Percentiles rank a stretch among this genome's conserved stretches.
These are phyloP conservation scores for Paecilomyces fulvus DNA, from an alignment of 2,329 filamentous ascomycete genomes.

Conservation along the genomic window DNA sequence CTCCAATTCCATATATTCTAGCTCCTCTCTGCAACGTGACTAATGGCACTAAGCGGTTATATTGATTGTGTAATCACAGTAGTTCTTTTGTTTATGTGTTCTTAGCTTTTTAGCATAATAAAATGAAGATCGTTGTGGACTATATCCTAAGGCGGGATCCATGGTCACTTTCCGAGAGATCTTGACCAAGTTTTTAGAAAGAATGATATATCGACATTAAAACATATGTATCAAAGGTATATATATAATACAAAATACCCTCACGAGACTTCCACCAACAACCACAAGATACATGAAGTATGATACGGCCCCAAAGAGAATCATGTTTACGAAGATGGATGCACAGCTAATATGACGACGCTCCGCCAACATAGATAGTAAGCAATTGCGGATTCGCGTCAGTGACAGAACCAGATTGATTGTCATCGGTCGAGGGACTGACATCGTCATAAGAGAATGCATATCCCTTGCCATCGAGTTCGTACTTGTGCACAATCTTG, in stretches of 20 bases:
- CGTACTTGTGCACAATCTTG: conserved; percentile 49
- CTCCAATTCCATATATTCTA: no score
- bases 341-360: not conserved
- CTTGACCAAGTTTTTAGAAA: no score
- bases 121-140: no score
- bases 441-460: conserved; percentile 64
- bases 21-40: no score
- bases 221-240: not conserved
- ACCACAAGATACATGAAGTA: not conserved
- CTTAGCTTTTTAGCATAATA: no score
- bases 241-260: not conserved
- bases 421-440: conserved; percentile 43
- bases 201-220: not conserved
- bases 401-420: conserved; percentile 48
- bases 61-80: no score
- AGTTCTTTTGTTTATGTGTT: no score
- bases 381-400: conserved; percentile 39
- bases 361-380: conserved; percentile 41
- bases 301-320: not conserved
- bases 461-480: conserved; percentile 54
- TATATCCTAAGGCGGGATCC: no score
- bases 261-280: not conserved
- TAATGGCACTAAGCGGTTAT: no score
- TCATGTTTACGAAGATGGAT: not conserved
- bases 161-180: no score